phyloP scores from a whole-genome alignment of 129 eudicot genomes.

The Lonicera japonica region DNA sequence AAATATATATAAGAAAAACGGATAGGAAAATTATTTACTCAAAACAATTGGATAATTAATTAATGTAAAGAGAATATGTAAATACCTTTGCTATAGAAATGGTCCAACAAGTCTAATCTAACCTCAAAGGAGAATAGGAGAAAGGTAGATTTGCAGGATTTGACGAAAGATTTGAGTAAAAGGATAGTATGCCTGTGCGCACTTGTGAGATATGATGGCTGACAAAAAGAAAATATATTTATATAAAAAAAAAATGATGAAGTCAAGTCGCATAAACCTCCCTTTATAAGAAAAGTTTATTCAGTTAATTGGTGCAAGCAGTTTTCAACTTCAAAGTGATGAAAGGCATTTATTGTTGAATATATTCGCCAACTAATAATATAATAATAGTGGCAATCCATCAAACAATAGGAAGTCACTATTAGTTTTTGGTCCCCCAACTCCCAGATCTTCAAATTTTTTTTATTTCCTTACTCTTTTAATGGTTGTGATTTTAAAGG shows the following conservation, averaged over 20 bases:
- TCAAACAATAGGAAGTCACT: conserved; percentile 9
- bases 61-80: too few relatives aligned
- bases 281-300: background rate
- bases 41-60: too few relatives aligned
- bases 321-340: conserved; percentile 32
- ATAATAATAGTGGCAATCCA: conserved; percentile 22
- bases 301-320: conserved; percentile 14
- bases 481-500: background rate
- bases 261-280: conserved; percentile 14
- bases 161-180: background rate
- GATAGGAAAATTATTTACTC: too few relatives aligned
- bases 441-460: background rate
- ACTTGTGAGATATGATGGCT: background rate
- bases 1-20: too few relatives aligned
- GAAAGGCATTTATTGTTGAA: conserved; percentile 23
- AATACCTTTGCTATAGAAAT: too few relatives aligned
- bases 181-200: background rate
- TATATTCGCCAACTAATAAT: conserved; percentile 13
- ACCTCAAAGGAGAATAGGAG: background rate
- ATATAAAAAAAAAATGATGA: background rate
- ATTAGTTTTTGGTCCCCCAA: conserved; percentile 24
- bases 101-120: too few relatives aligned
- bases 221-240: too few relatives aligned
- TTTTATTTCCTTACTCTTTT: background rate
- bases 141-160: background rate